Evolutionary conservation across 2,329 filamentous ascomycete species (phyloP), one percentile per base, ranked within the genome.

Genomic region (Venturia asperata): DNA sequence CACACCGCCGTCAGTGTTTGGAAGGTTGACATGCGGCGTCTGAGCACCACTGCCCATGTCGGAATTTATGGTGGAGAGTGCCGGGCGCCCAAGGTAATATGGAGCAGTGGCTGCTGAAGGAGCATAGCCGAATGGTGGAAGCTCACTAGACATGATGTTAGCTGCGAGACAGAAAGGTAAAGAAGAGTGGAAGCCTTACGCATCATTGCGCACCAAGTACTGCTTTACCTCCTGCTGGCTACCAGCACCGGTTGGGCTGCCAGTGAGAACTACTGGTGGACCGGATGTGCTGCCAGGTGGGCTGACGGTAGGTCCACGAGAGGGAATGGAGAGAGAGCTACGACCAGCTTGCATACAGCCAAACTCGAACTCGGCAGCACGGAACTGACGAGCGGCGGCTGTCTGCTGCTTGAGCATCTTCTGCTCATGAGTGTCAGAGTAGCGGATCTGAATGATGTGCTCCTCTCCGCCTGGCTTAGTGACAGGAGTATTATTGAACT

Each of bases 341-440:
- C 64, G 75, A 67, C 74, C 72, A 70, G 74, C 74, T 66, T 76
- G 74, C 63, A 73, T 72, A 67, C 77, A 76, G 67, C 76, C 76
- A 65, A 75, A 74, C 66, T 80, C 79, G 78, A 97, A 97, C 80
- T 97, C 94, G 66, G 94, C 94, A 66, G 93, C 94, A 67, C 94
- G 91, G 79, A 96, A 97, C 73, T 96, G 91, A 67, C 94, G 92
- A 66, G 92, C 91, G 75, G 96, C 92, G 41, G 94, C 92, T 52
- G 93, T 97, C 74, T 97, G 89, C 69, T 94, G 89, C 83, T 99
- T 99, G 70, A 99, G 83, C 74, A 94, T 87, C 81, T 99, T 99
- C 77, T 99, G 94, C 68, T 93, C 90, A 65, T 94, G 91, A 45
- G 94, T 99, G 74, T 99, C 94, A 68, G 95, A 93, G 75, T 96